Conservation (phyloP, 2,329 filamentous ascomycete species). For the Endothia cerciana region DNA sequence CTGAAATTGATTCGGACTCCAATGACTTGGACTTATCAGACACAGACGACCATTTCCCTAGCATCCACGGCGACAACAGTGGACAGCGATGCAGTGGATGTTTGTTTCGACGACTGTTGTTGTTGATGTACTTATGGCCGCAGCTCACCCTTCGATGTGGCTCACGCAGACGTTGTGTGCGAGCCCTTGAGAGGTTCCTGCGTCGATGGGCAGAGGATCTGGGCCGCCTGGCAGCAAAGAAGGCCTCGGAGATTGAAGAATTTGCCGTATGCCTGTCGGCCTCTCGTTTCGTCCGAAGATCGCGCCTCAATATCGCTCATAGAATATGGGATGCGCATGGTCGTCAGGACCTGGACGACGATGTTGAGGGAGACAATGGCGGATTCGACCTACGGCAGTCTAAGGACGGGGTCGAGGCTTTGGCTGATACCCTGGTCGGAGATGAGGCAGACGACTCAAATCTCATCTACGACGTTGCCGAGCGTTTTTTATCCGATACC, state of each 20-base stretch:
- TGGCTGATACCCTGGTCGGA: not conserved
- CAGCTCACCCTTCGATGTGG: not conserved
- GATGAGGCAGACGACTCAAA: not conserved
- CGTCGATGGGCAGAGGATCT: slow-evolving; percentile 18
- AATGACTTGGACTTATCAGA: not conserved
- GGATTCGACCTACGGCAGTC: not conserved
- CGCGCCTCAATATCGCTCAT: not conserved
- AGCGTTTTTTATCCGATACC: slow-evolving; percentile 17
- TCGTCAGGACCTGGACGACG: not conserved
- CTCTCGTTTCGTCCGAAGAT: slow-evolving; percentile 3
- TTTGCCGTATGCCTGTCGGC: not conserved
- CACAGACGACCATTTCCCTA: not conserved
- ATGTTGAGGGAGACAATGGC: not conserved
- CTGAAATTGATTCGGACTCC: not conserved
- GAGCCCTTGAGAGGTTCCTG: slow-evolving; percentile 6
- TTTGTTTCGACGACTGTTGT: slow-evolving; percentile 4
- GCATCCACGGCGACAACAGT: slow-evolving; percentile 6
- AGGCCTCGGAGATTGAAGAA: not conserved
- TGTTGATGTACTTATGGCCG: slow-evolving; percentile 17
- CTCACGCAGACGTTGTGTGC: not conserved
- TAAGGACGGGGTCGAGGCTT: not conserved
- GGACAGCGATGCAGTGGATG: slow-evolving; percentile 5
- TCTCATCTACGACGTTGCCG: slow-evolving; percentile 1
- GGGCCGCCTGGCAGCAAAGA: not conserved
- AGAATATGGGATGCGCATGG: slow-evolving; percentile 15